A percentile compares a stretch with the other conserved stretches of the same genome.
These are phyloP conservation scores for Papiliotrema terrestris DNA, from an alignment of 1,284 basidiomycete genomes.

Conservation along the genomic window DNA sequence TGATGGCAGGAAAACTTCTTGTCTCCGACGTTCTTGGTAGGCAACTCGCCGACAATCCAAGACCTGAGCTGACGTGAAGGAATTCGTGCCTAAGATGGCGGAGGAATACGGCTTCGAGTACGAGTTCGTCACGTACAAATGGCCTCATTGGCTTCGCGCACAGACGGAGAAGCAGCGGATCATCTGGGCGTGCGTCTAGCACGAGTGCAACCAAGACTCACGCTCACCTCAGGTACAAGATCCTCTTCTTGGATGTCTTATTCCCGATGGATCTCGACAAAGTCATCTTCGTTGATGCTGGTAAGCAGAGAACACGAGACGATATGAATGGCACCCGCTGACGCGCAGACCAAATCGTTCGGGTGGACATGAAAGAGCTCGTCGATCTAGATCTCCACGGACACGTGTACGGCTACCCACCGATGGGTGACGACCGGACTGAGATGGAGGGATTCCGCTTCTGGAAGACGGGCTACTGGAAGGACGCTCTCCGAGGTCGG, in stretches of 20 bases:
- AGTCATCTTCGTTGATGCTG: conserved; percentile 95
- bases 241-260: conserved; percentile 94
- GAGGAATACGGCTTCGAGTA: conserved; percentile 86
- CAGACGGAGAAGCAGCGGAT: conserved; percentile 97
- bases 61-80: conserved; percentile 51
- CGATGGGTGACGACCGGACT: conserved; percentile 90
- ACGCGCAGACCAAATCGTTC: conserved; percentile 78
- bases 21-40: conserved; percentile 89
- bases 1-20: conserved; percentile 73
- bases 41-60: conserved; percentile 26
- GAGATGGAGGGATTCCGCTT: conserved; percentile 98
- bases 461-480: conserved; percentile 97
- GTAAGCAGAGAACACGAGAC: conserved; percentile 14
- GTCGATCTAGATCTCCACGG: conserved; percentile 87
- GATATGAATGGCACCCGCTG: not conserved
- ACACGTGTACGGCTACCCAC: conserved; percentile 89
- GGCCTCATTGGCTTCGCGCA: conserved; percentile 94
- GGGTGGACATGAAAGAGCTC: conserved; percentile 89
- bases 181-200: conserved; percentile 72
- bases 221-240: conserved; percentile 66
- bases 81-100: conserved; percentile 91
- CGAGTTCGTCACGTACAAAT: conserved; percentile 96
- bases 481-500: conserved; percentile 69
- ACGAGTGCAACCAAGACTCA: not conserved
- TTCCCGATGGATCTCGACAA: conserved; percentile 98